Evolutionary conservation across 768 basidiomycete genomes (phyloP), one percentile per base, ranked within the genome.

Genomic region (Tylopilus vinaceipallidus): DNA sequence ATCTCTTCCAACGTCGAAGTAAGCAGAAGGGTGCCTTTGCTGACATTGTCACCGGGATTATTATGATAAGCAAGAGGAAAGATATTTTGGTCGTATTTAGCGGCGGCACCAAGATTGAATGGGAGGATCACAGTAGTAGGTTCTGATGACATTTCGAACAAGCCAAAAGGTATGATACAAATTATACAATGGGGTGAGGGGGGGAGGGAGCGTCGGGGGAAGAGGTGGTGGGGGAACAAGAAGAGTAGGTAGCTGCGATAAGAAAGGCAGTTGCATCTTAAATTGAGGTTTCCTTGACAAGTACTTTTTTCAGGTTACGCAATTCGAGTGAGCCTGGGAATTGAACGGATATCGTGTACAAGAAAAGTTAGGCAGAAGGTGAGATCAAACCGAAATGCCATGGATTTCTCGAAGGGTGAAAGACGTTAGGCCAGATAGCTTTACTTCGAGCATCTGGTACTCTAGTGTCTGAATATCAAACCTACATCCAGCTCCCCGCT

Each of bases 1-100:
- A 57, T 53, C 16, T 58, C 55, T 0, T 53, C 24, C 12, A 54
- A 16, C 4, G 57, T 58, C 12, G 48, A 44, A 12, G 0, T 13
- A 3, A 58, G 26, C 11, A 58, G 22, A 16, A 49, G 0, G 6
- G 3, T n/a, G 3, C 56, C 56, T 20, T 39, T 58, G 19, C 1
- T 20, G 19, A 58, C 0, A 29, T 22, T 23, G 12, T 14, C 27
- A 2, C 6, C 17, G 17, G 12, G 27, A 3, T 17, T 11, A 20
- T 26, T 5, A 17, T 36, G n/a, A 17, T 45, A 36, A 10, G 34
- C 35, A 23, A 36, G 34, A 17, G 49, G 49, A 13, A 45, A 51
- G 2, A 45, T 13, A 4, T 20, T 17, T 11, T 0, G 11, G 0
- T 51, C 49, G 29, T 45, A 54, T 16, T 23, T 22, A 0, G 30